These are phyloP conservation scores for Melanogaster broomeanus DNA, from an alignment of 768 basidiomycete species.

Conservation along the genomic window DNA sequence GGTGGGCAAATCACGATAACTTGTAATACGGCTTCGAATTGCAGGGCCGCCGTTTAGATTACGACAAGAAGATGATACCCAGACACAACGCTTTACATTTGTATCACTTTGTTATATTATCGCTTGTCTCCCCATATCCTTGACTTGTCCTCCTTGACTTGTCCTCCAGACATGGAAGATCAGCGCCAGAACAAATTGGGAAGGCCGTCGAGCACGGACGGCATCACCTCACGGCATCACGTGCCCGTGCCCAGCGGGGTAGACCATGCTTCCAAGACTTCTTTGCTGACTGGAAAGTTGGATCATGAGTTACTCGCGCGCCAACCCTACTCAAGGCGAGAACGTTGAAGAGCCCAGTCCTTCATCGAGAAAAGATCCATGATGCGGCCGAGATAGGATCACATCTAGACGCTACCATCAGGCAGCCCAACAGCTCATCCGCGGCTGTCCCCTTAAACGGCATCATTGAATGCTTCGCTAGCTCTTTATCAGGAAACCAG, in stretches of 20 bases:
- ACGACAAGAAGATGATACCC: constrained; percentile 7
- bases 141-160: too few species aligned
- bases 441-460: background rate
- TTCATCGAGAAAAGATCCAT: background rate
- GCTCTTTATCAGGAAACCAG: background rate
- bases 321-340: background rate
- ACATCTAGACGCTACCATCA: background rate
- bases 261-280: background rate
- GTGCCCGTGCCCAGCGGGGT: background rate
- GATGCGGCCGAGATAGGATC: background rate
- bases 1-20: background rate
- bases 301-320: background rate
- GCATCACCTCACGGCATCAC: background rate
- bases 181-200: background rate
- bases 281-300: background rate
- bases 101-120: too few species aligned
- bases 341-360: background rate
- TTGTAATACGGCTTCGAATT: background rate
- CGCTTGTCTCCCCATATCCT: too few species aligned
- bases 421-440: background rate
- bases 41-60: background rate
- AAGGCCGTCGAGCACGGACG: background rate
- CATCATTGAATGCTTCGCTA: background rate
- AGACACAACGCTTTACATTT: background rate
- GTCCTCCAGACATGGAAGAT: background rate